phyloP scores from a whole-genome alignment of 805 yeast genomes.

The Schizosaccharomyces lindneri region DNA sequence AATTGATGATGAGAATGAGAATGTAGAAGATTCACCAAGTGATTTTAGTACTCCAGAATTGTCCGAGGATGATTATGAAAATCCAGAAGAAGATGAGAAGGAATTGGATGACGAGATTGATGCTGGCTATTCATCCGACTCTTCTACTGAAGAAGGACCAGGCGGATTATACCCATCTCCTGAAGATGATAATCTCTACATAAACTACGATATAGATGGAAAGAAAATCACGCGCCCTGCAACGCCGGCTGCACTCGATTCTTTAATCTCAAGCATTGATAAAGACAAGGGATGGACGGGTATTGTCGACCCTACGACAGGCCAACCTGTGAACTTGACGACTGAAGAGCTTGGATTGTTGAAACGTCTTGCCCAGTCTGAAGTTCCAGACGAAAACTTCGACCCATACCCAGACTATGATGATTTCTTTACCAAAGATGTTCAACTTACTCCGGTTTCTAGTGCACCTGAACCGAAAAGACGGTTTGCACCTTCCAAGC shows the following conservation, averaged over 20 bases:
- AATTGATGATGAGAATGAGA: slow-evolving; percentile 17
- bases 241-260: slow-evolving; percentile 80
- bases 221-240: slow-evolving; percentile 98
- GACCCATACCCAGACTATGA: slow-evolving; percentile 84
- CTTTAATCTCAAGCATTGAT: slow-evolving; percentile 68
- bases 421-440: slow-evolving; percentile 80
- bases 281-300: slow-evolving; percentile 99
- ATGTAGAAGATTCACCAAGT: slow-evolving; percentile 11
- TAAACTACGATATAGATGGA: slow-evolving; percentile 92
- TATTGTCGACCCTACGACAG: slow-evolving; percentile 68
- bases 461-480: slow-evolving; percentile 95
- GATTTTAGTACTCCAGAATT: slow-evolving; percentile 1
- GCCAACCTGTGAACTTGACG: slow-evolving; percentile 55
- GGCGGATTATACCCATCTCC: slow-evolving; percentile 24
- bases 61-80: slow-evolving; percentile 19
- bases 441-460: slow-evolving; percentile 71
- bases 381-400: slow-evolving; percentile 51
- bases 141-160: slow-evolving; percentile 51
- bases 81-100: slow-evolving; percentile 53
- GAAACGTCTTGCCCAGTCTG: slow-evolving; percentile 60
- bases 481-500: slow-evolving; percentile 86
- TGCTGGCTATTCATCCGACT: slow-evolving; percentile 78
- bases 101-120: slow-evolving; percentile 68
- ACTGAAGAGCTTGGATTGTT: slow-evolving; percentile 76
- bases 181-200: slow-evolving; percentile 90